Percentiles rank a stretch among this genome's conserved stretches.
Conservation (phyloP, 2,329 filamentous ascomycete genomes). For the Aspergillus sp. region DNA sequence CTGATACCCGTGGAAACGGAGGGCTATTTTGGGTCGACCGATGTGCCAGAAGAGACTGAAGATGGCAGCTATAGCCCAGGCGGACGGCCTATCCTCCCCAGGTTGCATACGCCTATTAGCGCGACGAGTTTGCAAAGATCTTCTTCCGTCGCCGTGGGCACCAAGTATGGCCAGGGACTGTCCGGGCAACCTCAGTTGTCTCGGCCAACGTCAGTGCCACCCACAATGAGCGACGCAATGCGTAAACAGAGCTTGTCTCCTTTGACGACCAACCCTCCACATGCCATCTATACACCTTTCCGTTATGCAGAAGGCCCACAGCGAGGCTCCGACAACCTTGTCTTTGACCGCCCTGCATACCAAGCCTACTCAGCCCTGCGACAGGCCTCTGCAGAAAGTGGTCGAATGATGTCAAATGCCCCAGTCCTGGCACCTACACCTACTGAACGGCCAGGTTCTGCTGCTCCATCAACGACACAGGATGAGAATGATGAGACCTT, state of each 20-base stretch:
- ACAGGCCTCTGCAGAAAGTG: constrained; percentile 43
- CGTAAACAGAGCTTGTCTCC: constrained; percentile 25
- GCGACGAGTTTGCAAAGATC: constrained; percentile 23
- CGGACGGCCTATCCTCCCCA: constrained; percentile 47
- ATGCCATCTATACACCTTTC: constrained; percentile 45
- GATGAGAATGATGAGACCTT: constrained; percentile 44
- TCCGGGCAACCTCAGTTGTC: constrained; percentile 7
- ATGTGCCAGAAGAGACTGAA: constrained; percentile 18
- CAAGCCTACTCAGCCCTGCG: constrained; percentile 48
- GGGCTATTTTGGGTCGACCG: constrained; percentile 9
- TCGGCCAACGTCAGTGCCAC: constrained; percentile 25
- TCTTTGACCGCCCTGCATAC: constrained; percentile 41
- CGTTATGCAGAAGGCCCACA: constrained; percentile 43
- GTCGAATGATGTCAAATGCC: constrained; percentile 41
- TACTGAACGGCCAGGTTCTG: constrained; percentile 15
- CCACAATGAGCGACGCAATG: constrained; percentile 18
- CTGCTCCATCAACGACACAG: constrained; percentile 18
- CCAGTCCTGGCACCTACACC: constrained; percentile 17
- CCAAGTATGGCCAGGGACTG: constrained; percentile 5
- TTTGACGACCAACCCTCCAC: constrained; percentile 36
- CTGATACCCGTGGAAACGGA: constrained; percentile 34
- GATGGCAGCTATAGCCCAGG: constrained; percentile 51
- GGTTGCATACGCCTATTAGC: constrained; percentile 18
- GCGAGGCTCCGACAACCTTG: constrained; percentile 38
- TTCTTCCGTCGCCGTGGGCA: constrained; percentile 21